Base-by-base conservation (phyloP, 2,329 filamentous ascomycete genomes). In the Pyrenochaeta sp. region DNA sequence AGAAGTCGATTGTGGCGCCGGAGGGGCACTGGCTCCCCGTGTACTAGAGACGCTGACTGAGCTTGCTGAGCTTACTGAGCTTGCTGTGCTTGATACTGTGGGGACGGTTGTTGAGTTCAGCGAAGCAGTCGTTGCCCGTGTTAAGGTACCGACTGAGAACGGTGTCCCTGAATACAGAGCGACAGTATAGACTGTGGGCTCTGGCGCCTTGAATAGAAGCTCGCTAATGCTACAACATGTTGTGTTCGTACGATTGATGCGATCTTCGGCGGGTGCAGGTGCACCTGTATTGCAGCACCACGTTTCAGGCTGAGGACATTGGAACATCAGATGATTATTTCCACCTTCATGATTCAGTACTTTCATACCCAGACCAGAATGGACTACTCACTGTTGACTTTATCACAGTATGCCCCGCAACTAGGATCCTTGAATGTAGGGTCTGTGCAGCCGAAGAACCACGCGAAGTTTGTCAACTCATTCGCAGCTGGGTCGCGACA, bases 221-320 rank as follows among this genome's bases (percentile, higher is more conserved):
- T 49, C 45, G 23, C 29, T 35, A 12, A 49, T 49, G 15, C 29
- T 42, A 33, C 45, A 49, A 18, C 45, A 49, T 2, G 45, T 49
- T 31, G 29, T 41, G 12, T 49, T 49, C 17, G 45, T 27, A 9
- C 45, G 45, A 36, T 49, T 49, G 12, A 32, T 5, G 12, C 45
- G 45, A 9, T 42, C 45, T 23, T 33, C 29, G 14, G 18, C 11
- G 7, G 37, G 45, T 42, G 27, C 45, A 5, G 45, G 15, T 7
- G 6, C 37, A 27, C 45, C 45, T 11, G 45, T 49, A 17, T 49
- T 42, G 37, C 45, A 49, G 45, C 45, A 49, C 45, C 45, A 49
- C 23, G 36, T 42, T 9, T 49, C 36, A 10, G 15, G 23, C 18
- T 40, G 36, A n/a, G 45, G 37, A 14, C 45, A 49, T 21, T 49